Evolutionary conservation across 345 rosid species (phyloP).

Genomic region (Eucalyptus polybractea): DNA sequence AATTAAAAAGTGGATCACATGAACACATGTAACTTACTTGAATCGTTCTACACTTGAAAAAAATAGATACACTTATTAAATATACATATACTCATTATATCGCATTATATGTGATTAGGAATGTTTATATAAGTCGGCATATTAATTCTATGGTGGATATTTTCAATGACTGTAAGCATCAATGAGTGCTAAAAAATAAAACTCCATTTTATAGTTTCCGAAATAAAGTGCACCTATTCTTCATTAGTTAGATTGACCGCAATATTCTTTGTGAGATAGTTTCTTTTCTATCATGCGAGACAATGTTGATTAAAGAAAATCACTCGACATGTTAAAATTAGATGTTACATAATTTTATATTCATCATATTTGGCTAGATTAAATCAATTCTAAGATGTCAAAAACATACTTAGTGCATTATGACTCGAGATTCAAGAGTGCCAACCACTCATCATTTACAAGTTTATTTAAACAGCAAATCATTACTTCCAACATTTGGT

Average conservation of each 20-base stretch:
- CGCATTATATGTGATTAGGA: not conserved
- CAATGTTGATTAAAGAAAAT: not conserved
- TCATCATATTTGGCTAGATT: not conserved
- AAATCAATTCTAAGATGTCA: not conserved
- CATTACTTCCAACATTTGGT: not conserved
- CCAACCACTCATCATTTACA: not conserved
- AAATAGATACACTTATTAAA: not conserved
- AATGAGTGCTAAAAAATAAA: not conserved
- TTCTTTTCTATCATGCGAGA: not conserved
- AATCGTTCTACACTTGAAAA: not conserved
- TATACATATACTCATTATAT: not conserved
- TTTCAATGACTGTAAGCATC: not conserved
- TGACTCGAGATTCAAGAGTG: not conserved
- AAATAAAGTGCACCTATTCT: not conserved
- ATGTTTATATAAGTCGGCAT: not conserved
- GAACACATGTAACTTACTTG: not conserved
- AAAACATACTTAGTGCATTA: not conserved
- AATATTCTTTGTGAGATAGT: not conserved
- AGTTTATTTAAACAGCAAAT: not conserved
- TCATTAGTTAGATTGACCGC: not conserved
- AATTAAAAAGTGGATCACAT: not conserved
- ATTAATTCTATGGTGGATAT: not conserved
- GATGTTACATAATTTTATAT: not conserved
- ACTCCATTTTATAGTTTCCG: not conserved
- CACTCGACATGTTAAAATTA: not conserved